Conservation (phyloP, 1,284 basidiomycete species). For the Leucoagaricus sp. region DNA sequence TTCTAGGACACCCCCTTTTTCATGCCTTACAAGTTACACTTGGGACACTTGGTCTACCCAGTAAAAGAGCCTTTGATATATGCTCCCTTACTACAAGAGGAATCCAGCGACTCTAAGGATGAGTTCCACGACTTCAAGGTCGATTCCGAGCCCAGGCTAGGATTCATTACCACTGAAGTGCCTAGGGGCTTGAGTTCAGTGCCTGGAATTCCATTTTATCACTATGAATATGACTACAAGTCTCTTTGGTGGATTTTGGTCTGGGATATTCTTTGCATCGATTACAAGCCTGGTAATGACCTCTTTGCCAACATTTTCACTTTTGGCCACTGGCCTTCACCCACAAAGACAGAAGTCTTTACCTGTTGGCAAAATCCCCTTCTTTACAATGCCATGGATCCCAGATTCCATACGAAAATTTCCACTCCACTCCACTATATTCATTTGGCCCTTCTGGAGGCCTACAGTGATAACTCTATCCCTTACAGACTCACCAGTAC, state of each 20-base stretch:
- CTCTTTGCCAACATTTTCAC: background rate
- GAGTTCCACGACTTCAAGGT: background rate
- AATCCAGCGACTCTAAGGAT: too few relatives aligned
- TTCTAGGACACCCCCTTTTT: slow-evolving; percentile 24
- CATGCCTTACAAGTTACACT: slow-evolving; percentile 22
- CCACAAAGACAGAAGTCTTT: background rate
- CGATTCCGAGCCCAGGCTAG: too few relatives aligned
- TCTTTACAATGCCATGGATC: too few relatives aligned
- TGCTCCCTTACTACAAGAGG: too few relatives aligned
- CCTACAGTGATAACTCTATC: too few relatives aligned
- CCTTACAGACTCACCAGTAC: too few relatives aligned
- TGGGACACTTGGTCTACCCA: background rate
- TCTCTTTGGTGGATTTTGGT: slow-evolving; percentile 6
- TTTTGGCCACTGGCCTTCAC: background rate
- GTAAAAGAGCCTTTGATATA: too few relatives aligned
- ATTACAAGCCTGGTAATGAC: background rate
- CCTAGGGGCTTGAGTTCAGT: background rate
- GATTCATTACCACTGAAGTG: too few relatives aligned
- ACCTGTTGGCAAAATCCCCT: background rate
- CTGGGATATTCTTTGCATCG: background rate
- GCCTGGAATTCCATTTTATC: background rate
- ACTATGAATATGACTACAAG: slow-evolving; percentile 1
- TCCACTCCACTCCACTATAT: too few relatives aligned
- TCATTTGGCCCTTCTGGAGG: too few relatives aligned
- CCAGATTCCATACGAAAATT: too few relatives aligned